These are phyloP conservation scores for Mortierella sp. DNA, from an alignment of 371 early-diverging fungal species.

Conservation along the genomic window DNA sequence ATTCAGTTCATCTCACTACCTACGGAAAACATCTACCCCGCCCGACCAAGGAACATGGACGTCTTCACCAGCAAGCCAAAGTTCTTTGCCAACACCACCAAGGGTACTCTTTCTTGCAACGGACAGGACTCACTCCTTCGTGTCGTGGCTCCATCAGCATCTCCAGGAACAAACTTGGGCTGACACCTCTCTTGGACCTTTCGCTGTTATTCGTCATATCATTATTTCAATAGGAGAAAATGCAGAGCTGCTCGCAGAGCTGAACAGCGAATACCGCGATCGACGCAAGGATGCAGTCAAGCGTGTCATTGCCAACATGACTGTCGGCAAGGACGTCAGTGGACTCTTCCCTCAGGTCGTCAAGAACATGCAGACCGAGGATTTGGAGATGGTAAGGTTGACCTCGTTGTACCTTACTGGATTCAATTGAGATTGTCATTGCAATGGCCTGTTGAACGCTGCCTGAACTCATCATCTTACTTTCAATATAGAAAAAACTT, in stretches of 20 bases:
- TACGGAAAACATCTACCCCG: neutral
- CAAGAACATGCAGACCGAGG: constrained; percentile 99
- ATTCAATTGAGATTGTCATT: constrained; percentile 84
- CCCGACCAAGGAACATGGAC: constrained; percentile 31
- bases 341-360: constrained; percentile 95
- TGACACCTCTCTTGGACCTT: constrained; percentile 5
- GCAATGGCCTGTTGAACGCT: constrained; percentile 42
- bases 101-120: constrained; percentile 59
- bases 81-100: constrained; percentile 77
- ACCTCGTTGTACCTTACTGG: constrained; percentile 70
- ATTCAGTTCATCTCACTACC: constrained; percentile 11
- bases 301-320: constrained; percentile 94
- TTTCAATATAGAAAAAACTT: constrained; percentile 88
- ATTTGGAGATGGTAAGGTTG: constrained; percentile 94
- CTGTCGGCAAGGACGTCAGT: constrained; percentile 90
- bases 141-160: constrained; percentile 9
- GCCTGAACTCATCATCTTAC: constrained; percentile 25
- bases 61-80: constrained; percentile 57
- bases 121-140: neutral
- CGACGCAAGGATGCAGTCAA: constrained; percentile 97
- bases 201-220: neutral
- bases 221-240: constrained; percentile 88
- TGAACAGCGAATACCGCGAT: constrained; percentile 96
- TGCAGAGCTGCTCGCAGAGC: constrained; percentile 94
- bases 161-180: neutral